These are phyloP conservation scores for Eremothecium coryli DNA, from an alignment of 1,139 yeast species.

Conservation along the genomic window DNA sequence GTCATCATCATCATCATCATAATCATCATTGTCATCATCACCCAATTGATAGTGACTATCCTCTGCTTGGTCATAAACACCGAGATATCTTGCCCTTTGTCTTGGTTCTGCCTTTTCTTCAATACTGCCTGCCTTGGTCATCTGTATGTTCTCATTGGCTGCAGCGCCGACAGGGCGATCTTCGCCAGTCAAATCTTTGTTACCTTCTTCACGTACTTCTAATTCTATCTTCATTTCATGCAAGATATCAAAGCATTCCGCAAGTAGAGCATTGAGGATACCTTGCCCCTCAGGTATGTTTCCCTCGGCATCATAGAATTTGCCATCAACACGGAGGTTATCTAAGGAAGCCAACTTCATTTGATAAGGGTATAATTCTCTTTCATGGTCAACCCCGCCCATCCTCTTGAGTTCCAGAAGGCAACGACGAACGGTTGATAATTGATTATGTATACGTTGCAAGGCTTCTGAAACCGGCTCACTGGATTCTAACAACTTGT, in stretches of 20 bases:
- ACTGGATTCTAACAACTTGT: slow-evolving; percentile 78
- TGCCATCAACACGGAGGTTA: slow-evolving; percentile 79
- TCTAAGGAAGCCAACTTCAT: slow-evolving; percentile 87
- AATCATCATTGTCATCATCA: slow-evolving; percentile 13
- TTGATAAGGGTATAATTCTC: slow-evolving; percentile 92
- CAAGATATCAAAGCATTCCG: slow-evolving; percentile 88
- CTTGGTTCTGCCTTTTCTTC: slow-evolving; percentile 12
- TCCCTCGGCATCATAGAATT: slow-evolving; percentile 67
- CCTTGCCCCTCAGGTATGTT: slow-evolving; percentile 97
- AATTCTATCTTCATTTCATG: slow-evolving; percentile 85
- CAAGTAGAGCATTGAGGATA: slow-evolving; percentile 74
- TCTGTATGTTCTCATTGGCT: slow-evolving; percentile 9
- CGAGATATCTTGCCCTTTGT: slow-evolving; percentile 14
- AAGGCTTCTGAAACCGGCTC: slow-evolving; percentile 93
- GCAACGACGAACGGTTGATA: slow-evolving; percentile 84
- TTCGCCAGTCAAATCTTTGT: slow-evolving; percentile 26
- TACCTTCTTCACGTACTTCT: slow-evolving; percentile 52
- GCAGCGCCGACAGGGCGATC: not conserved
- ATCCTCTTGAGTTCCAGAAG: slow-evolving; percentile 79
- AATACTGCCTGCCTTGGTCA: slow-evolving; percentile 11
- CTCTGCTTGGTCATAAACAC: slow-evolving; percentile 11
- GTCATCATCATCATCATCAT: slow-evolving; percentile 14
- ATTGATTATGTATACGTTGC: slow-evolving; percentile 86
- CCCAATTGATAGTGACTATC: slow-evolving; percentile 1
- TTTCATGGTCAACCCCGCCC: slow-evolving; percentile 78